A percentile compares a stretch with the other conserved stretches of the same genome.
Conservation (phyloP, 768 basidiomycete genomes). For the Suillus cothurnatus region DNA sequence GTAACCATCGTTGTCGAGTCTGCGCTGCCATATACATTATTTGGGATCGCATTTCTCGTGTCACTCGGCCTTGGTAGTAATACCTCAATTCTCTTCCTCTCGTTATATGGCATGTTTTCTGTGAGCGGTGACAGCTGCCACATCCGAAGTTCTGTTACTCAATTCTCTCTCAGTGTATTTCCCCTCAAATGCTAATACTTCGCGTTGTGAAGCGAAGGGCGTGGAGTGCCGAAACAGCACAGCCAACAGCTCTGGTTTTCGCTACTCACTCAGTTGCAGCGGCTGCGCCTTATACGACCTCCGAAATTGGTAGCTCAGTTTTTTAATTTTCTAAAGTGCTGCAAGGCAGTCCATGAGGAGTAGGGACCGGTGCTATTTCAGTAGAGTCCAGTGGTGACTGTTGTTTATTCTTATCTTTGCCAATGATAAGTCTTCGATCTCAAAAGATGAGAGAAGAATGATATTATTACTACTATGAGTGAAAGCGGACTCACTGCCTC, state of each 20-base stretch:
- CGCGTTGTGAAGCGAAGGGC: slow-evolving; percentile 16
- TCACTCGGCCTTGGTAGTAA: slow-evolving; percentile 12
- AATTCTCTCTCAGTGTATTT: slow-evolving; percentile 13
- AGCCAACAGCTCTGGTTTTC: not conserved
- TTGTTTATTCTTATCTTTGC: not conserved
- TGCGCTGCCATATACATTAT: slow-evolving; percentile 19
- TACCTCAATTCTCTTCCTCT: slow-evolving; percentile 16
- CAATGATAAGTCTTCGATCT: not conserved
- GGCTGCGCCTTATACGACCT: not conserved
- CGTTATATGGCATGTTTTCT: slow-evolving; percentile 18
- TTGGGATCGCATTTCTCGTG: slow-evolving; percentile 16
- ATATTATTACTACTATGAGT: not conserved
- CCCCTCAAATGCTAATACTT: slow-evolving; percentile 21
- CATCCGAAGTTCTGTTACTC: not conserved
- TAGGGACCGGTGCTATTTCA: not conserved
- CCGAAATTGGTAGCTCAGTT: not conserved
- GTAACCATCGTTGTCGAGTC: slow-evolving; percentile 13
- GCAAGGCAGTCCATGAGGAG: not conserved
- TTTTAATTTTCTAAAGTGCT: not conserved
- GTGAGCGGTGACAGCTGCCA: not conserved
- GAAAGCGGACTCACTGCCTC: not conserved
- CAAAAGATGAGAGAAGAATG: not conserved
- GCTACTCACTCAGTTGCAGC: not conserved
- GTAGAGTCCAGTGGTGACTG: not conserved
- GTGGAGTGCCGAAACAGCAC: slow-evolving; percentile 2